Conservation (phyloP, 306 rosid genomes). For the Rosa multiflora region DNA sequence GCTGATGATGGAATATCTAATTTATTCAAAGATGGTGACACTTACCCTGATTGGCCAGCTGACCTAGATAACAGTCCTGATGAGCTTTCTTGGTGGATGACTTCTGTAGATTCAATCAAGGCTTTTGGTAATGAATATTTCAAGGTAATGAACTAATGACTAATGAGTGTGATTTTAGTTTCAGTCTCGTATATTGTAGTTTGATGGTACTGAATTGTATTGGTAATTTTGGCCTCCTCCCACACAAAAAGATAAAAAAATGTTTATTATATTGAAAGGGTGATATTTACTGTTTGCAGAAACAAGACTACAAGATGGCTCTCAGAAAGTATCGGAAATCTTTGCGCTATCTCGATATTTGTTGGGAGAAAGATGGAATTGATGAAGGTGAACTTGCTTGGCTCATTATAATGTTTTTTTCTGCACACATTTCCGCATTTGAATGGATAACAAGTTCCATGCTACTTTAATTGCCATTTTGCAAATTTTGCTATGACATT, state of each 20-base stretch:
- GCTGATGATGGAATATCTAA: slow-evolving; percentile 75
- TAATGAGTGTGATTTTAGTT: not conserved
- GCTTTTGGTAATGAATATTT: slow-evolving; percentile 66
- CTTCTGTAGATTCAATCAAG: slow-evolving; percentile 68
- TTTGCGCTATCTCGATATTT: slow-evolving; percentile 74
- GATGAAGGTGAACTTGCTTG: slow-evolving; percentile 56
- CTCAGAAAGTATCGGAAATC: slow-evolving; percentile 79
- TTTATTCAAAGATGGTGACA: slow-evolving; percentile 86
- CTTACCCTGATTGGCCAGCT: slow-evolving; percentile 88
- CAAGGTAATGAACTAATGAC: slow-evolving; percentile 48
- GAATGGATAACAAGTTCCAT: slow-evolving; percentile 9
- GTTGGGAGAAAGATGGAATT: slow-evolving; percentile 94
- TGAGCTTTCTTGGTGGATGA: slow-evolving; percentile 84
- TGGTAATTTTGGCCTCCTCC: too few relatives aligned
- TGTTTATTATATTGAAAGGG: not conserved
- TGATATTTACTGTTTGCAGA: slow-evolving; percentile 39
- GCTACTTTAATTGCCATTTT: not conserved
- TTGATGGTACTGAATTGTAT: not conserved
- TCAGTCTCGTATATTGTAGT: not conserved
- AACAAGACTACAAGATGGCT: slow-evolving; percentile 84
- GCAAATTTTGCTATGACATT: not conserved
- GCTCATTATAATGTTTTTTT: not conserved
- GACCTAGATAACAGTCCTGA: slow-evolving; percentile 64
- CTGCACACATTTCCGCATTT: not conserved
- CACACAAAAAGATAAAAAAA: not conserved